A percentile compares a stretch with the other conserved stretches of the same genome.
These are phyloP conservation scores for Prunus mira DNA, from an alignment of 306 rosid genomes.

Conservation along the genomic window DNA sequence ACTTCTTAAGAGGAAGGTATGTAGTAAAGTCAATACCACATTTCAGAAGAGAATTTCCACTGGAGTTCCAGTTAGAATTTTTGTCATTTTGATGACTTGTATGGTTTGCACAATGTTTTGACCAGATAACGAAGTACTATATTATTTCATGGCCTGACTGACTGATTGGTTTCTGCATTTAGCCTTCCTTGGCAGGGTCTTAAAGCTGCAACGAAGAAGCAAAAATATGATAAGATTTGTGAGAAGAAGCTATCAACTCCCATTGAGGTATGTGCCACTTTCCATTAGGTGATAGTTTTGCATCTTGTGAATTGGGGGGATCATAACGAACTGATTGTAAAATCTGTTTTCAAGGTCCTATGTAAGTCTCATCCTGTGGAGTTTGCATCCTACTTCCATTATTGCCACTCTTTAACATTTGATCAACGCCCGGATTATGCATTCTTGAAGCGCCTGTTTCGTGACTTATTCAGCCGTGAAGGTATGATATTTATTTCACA, in stretches of 20 bases:
- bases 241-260: conserved; percentile 81
- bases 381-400: conserved; percentile 66
- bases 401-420: conserved; percentile 66
- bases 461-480: conserved; percentile 56
- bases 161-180: conserved; percentile 23
- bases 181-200: conserved; percentile 99
- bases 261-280: conserved; percentile 54
- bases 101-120: not conserved
- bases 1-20: conserved; percentile 87
- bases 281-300: not conserved
- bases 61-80: not conserved
- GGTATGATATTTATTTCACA: conserved; percentile 31
- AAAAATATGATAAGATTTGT: conserved; percentile 76
- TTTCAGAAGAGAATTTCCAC: not conserved
- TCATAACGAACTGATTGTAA: not conserved
- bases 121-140: conserved; percentile 10
- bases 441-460: conserved; percentile 63
- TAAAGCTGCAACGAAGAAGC: conserved; percentile 70
- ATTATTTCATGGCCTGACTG: conserved; percentile 1
- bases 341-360: conserved; percentile 43
- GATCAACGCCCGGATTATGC: conserved; percentile 76
- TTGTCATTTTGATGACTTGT: not conserved
- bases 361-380: conserved; percentile 66
- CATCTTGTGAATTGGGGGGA: not conserved
- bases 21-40: not conserved